phyloP scores from a whole-genome alignment of 805 yeast genomes.

The Ogataea paraovalis region DNA sequence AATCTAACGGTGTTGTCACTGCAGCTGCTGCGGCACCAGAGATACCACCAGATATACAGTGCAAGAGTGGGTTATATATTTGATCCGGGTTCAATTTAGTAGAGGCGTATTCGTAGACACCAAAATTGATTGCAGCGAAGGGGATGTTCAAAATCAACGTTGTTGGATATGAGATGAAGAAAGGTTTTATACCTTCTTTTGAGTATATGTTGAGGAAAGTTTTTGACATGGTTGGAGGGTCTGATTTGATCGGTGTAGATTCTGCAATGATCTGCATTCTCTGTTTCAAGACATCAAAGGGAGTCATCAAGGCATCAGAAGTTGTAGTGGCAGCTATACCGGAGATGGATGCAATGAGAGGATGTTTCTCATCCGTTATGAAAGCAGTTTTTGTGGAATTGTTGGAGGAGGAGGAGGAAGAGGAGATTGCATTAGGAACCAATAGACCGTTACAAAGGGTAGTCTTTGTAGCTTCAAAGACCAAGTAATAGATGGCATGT shows the following conservation, averaged over 20 bases:
- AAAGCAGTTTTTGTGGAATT: conserved; percentile 29
- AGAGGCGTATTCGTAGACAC: conserved; percentile 84
- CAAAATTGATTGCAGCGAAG: conserved; percentile 90
- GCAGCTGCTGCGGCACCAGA: conserved; percentile 97
- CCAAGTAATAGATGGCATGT: conserved; percentile 94
- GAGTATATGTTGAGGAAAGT: conserved; percentile 38
- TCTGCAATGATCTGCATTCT: conserved; percentile 66
- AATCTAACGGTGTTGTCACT: conserved; percentile 89
- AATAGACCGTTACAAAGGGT: conserved; percentile 37
- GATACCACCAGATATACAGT: conserved; percentile 87
- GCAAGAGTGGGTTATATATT: conserved; percentile 81
- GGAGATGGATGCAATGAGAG: conserved; percentile 77
- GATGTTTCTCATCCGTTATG: conserved; percentile 66
- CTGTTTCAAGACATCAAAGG: conserved; percentile 93
- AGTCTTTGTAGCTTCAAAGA: conserved; percentile 78
- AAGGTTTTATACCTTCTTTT: conserved; percentile 71
- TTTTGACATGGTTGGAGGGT: conserved; percentile 1
- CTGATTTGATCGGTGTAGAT: conserved; percentile 8
- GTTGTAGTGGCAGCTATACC: conserved; percentile 93
- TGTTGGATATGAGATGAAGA: conserved; percentile 91
- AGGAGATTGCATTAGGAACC: conserved; percentile 10
- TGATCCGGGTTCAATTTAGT: conserved; percentile 73
- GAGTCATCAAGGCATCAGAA: conserved; percentile 94
- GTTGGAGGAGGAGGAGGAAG: too few species aligned
- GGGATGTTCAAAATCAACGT: conserved; percentile 90